Evolutionary conservation across 495 filamentous ascomycete genomes (phyloP), one percentile per base, ranked within the genome.

Genomic region (Clohesyomyces aquaticus): DNA sequence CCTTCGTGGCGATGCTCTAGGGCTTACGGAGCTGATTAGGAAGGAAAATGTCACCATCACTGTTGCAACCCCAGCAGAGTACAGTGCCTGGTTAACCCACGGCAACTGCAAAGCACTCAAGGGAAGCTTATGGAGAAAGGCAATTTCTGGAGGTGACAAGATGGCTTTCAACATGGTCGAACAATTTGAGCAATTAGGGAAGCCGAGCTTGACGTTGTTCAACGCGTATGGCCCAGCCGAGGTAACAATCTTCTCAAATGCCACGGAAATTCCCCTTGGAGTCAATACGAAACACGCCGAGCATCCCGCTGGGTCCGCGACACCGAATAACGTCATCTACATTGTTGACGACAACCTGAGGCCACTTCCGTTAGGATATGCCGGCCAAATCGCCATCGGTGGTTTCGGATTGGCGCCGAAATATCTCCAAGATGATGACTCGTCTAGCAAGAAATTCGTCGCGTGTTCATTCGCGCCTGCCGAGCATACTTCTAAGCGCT

Each of bases 351-450:
- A 75, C 4, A 6, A 79, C 3, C 32, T 73, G 6, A 52, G 70
- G 8, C 74, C 73, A 2, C 1, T 82, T 0, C 77, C 79, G 0
- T 32, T 63, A 16, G 80, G 78, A 4, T 38, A 75, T 2, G 51
- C 72, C 1, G 82, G 81, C 0, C 78, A 84, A 56, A 71, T 83
- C 16, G 49, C 48, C 42, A 69, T 82, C 38, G 78, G 72, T 0
- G 81, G 82, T 14, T 68, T 74, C 0, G 75, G 75, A 11, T 73
- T 80, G 0, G 63, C 74, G 0, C 1, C 22, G 1, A 81, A 78
- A 4, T 84, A 84, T 62, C 59, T 76, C 28, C 65, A 75, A 27
- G 66, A 73, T 9, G 27, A 61, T 1, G 71, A 72, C 4, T 14
- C 74, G n/a, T 79, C 71, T 1, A n/a, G 12, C 23, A 32, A 12